Base-by-base conservation (phyloP, 345 rosid genomes). In the Litchi chinensis region DNA sequence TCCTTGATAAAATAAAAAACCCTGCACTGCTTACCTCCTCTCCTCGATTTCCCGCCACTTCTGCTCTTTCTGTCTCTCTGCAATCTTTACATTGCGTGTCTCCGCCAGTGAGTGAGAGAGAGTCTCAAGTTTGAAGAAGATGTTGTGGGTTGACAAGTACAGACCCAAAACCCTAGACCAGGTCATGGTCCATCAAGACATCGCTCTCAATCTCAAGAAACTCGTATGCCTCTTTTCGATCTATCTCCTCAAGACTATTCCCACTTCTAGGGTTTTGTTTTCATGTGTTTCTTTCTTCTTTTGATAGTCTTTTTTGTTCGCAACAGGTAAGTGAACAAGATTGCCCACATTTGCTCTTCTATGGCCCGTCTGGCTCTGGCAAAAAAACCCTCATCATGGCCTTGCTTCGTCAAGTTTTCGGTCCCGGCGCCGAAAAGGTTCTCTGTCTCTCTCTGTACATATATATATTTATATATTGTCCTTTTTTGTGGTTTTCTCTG, bases 71-170 rank as follows among this genome's bases (percentile, higher is more conserved):
- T 56, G 48, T 13, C 37, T 54, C 68, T 16, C 26, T 59, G 0
- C 2, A n/a, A 26, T 18, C 26, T 59, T 59, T 19, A 60, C 11
- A 19, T 60, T 21, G 5, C 8, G 10, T 19, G 24, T 57, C 28
- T 21, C 12, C 62, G 32, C 12, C 54, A 44, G 74, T 54, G 54
- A 56, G 48, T 15, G 48, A 54, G 73, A 63, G 40, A 43, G 16
- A 62, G 5, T 52, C 43, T 11, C 9, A 65, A 3, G 64, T 46
- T 19, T 8, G 77, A 74, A 74, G 62, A 84, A 83, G 83, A 96
- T 96, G 99, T 83, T 96, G 94, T 96, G 98, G 99, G 98, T 93
- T 13, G 99, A 96, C 88, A 94, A 96, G 93, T 96, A 91, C 92
- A 84, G 97, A 71, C 99, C 98, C 60, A 96, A 93, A 85, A 87